Evolutionary conservation across 768 basidiomycete genomes (phyloP).

Genomic region (Amanita pallidorosea): DNA sequence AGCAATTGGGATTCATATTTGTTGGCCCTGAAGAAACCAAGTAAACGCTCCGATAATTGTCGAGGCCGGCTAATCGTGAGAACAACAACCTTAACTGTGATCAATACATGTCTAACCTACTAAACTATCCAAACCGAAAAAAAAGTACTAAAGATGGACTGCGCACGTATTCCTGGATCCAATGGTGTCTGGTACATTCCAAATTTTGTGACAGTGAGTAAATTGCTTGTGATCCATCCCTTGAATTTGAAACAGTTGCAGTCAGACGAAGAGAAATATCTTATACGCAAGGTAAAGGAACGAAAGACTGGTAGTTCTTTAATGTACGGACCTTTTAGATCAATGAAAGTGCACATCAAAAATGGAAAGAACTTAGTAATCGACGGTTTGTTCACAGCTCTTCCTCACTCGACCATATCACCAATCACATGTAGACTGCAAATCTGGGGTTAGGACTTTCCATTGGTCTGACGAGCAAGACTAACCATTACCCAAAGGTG

Average conservation of each 20-base stretch:
- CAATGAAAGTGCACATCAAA: constrained; percentile 61
- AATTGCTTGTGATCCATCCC: neutral
- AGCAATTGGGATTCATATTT: neutral
- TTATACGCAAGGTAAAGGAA: constrained; percentile 63
- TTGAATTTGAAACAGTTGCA: constrained; percentile 12
- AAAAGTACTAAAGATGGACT: constrained; percentile 9
- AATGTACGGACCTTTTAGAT: constrained; percentile 37
- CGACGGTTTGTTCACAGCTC: constrained; percentile 41
- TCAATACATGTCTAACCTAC: constrained; percentile 3
- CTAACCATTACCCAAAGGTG: constrained; percentile 28
- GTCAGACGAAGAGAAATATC: constrained; percentile 63
- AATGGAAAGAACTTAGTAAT: constrained; percentile 70
- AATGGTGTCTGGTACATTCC: constrained; percentile 57
- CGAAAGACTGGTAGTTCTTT: neutral
- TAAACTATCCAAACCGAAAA: constrained; percentile 10
- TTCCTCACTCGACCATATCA: neutral
- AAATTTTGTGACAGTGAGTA: constrained; percentile 54
- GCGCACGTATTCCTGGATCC: constrained; percentile 23
- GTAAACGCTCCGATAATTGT: neutral
- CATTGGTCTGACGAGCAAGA: constrained; percentile 1
- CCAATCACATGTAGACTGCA: constrained; percentile 40
- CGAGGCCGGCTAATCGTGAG: neutral
- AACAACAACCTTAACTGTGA: constrained; percentile 4
- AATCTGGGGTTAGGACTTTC: constrained; percentile 47
- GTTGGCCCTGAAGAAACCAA: neutral